A percentile compares a stretch with the other conserved stretches of the same genome.
phyloP scores from a whole-genome alignment of 1,139 yeast genomes.

The Geotrichum histeridarum region DNA sequence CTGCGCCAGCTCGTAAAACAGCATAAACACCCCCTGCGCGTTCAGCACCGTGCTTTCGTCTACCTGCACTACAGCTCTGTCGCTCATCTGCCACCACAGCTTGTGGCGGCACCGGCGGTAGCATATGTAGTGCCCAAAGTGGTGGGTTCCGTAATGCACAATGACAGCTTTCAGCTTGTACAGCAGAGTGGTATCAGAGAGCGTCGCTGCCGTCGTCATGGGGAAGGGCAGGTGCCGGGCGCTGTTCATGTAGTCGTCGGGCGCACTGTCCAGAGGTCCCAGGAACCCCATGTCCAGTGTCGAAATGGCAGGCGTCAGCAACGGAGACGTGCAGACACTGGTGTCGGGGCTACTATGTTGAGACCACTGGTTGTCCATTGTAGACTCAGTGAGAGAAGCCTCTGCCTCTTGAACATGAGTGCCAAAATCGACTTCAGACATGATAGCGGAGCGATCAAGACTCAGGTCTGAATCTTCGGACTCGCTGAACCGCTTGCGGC shows the following conservation, averaged over 20 bases:
- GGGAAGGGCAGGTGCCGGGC: too few species aligned
- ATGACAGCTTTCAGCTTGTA: conserved; percentile 80
- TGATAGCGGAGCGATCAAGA: neutral
- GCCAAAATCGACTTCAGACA: neutral
- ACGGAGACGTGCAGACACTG: neutral
- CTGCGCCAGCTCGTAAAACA: conserved; percentile 62
- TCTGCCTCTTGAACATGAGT: neutral
- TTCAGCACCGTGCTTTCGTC: conserved; percentile 71
- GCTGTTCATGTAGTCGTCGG: too few species aligned
- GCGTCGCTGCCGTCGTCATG: too few species aligned
- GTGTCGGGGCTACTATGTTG: neutral
- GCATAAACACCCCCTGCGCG: conserved; percentile 77
- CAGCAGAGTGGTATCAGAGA: conserved; percentile 24
- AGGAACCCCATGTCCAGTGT: neutral
- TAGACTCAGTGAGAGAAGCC: neutral
- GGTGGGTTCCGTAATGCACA: conserved; percentile 89
- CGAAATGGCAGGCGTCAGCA: neutral
- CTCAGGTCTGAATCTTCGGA: conserved; percentile 24
- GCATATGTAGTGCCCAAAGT: conserved; percentile 91
- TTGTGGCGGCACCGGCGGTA: conserved; percentile 68
- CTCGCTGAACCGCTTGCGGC: conserved; percentile 46
- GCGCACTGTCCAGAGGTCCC: neutral
- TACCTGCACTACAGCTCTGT: conserved; percentile 77
- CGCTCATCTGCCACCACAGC: conserved; percentile 92
- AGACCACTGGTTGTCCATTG: conserved; percentile 3